phyloP scores from a whole-genome alignment of 495 filamentous ascomycete genomes.

The Podospora pseudocomata region DNA sequence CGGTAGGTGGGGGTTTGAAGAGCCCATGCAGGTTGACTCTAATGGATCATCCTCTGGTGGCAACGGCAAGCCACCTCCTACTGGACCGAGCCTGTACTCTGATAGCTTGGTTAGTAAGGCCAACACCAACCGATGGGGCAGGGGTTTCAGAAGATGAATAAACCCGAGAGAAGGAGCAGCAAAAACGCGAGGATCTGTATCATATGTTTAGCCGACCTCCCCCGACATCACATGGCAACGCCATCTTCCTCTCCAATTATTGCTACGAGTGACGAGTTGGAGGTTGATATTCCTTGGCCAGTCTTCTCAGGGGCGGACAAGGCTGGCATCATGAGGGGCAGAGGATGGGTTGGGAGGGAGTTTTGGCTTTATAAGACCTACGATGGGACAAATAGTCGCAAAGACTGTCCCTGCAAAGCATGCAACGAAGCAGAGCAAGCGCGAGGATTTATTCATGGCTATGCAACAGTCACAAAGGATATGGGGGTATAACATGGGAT shows the following conservation, averaged over 20 bases:
- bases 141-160: constrained; percentile 10
- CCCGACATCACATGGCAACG: neutral
- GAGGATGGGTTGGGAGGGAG: neutral
- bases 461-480: neutral
- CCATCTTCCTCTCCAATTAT: neutral
- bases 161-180: neutral
- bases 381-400: neutral
- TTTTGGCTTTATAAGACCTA: neutral
- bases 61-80: constrained; percentile 4
- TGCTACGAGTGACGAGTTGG: neutral
- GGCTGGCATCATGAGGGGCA: neutral
- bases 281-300: neutral
- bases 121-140: constrained; percentile 19
- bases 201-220: neutral
- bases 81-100: constrained; percentile 15
- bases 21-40: constrained; percentile 2
- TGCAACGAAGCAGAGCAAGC: neutral
- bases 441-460: neutral
- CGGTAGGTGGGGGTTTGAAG: constrained; percentile 20
- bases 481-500: neutral
- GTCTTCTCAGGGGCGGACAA: neutral
- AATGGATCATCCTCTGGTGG: neutral
- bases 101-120: constrained; percentile 11
- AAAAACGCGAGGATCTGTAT: neutral
- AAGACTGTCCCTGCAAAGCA: neutral